Conservation (phyloP, 1,284 basidiomycete genomes). For the Phlebopus sp. region DNA sequence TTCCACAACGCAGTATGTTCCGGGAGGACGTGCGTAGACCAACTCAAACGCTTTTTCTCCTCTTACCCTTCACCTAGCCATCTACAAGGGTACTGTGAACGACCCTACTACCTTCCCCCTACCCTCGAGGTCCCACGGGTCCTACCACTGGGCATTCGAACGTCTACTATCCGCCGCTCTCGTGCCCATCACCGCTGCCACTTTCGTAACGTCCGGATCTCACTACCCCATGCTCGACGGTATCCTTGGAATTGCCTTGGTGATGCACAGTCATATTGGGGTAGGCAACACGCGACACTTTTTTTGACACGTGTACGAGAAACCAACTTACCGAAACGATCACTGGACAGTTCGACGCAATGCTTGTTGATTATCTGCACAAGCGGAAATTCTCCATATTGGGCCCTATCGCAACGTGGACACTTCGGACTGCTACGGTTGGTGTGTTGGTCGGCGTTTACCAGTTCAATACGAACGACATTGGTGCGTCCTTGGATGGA, state of each 20-base stretch:
- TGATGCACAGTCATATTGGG: constrained; percentile 95
- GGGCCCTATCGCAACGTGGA: constrained; percentile 73
- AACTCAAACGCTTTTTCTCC: constrained; percentile 1
- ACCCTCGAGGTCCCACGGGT: constrained; percentile 81
- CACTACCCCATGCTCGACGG: constrained; percentile 86
- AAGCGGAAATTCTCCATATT: constrained; percentile 87
- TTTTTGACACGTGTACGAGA: not conserved
- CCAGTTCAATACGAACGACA: constrained; percentile 96
- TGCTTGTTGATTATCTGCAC: constrained; percentile 89
- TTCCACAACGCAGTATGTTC: constrained; percentile 45
- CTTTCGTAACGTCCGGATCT: constrained; percentile 70
- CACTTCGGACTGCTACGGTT: constrained; percentile 74
- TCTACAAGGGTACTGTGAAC: constrained; percentile 93
- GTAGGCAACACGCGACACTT: constrained; percentile 40
- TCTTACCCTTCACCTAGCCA: constrained; percentile 50
- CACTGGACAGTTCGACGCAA: constrained; percentile 59
- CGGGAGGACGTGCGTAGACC: constrained; percentile 63
- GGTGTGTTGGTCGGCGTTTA: constrained; percentile 91
- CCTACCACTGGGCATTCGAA: constrained; percentile 98
- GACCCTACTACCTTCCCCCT: constrained; percentile 90
- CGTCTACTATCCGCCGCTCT: constrained; percentile 85
- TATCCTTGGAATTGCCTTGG: constrained; percentile 79
- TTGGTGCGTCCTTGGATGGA: constrained; percentile 63
- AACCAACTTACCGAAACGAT: not conserved
- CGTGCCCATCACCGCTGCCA: constrained; percentile 83